Conservation (phyloP, 495 filamentous ascomycete genomes). For the Podospora appendiculata region DNA sequence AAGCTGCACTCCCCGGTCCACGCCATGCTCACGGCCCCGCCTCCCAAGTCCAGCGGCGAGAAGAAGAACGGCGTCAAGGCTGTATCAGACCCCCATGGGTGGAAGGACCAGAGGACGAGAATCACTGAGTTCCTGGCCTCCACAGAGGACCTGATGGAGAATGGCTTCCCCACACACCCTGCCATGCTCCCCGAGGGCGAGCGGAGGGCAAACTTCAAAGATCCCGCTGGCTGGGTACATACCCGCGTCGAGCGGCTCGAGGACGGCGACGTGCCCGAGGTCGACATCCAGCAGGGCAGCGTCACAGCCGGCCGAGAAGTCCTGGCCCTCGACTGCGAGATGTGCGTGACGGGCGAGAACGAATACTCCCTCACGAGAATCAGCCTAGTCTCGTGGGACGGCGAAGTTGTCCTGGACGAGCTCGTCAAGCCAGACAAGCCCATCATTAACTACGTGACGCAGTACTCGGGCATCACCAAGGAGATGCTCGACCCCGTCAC, state of each 20-base stretch:
- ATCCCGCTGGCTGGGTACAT: conserved; percentile 75
- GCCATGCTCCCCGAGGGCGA: conserved; percentile 46
- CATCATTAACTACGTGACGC: conserved; percentile 85
- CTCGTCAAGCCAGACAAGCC: conserved; percentile 82
- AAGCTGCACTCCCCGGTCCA: conserved; percentile 79
- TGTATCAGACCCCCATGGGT: conserved; percentile 49
- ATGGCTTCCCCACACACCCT: conserved; percentile 76
- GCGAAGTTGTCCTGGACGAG: conserved; percentile 72
- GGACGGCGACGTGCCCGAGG: conserved; percentile 57
- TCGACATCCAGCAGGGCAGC: conserved; percentile 68
- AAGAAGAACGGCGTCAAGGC: conserved; percentile 46
- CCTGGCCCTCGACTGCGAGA: conserved; percentile 87
- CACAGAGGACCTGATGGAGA: conserved; percentile 66
- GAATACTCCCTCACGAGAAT: conserved; percentile 79
- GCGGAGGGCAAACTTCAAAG: conserved; percentile 31
- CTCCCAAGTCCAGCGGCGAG: conserved; percentile 51
- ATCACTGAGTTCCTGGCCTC: conserved; percentile 70
- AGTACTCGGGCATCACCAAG: conserved; percentile 82
- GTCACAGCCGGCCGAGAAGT: conserved; percentile 78
- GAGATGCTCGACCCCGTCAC: conserved; percentile 71
- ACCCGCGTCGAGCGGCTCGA: conserved; percentile 58
- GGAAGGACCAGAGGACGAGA: conserved; percentile 61
- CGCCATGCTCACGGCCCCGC: conserved; percentile 61
- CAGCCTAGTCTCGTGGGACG: conserved; percentile 80
- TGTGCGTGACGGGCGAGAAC: conserved; percentile 75